phyloP scores from a whole-genome alignment of 257 asterid species.

The Ilex aquifolium region DNA sequence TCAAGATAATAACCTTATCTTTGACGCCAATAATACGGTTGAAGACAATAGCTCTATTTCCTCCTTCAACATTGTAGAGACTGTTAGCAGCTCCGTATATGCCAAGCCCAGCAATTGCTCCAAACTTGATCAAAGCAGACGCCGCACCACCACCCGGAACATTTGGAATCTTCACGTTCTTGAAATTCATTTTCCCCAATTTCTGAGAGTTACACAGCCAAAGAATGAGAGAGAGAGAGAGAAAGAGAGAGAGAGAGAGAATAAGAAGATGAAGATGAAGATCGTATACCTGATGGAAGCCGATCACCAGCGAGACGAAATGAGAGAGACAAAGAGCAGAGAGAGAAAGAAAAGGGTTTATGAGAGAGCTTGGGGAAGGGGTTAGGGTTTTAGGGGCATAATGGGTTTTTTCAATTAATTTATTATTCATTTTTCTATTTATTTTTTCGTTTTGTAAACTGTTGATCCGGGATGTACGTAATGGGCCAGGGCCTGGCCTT shows the following conservation, averaged over 20 bases:
- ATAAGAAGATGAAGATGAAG: too few relatives aligned
- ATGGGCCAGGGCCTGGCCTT: too few relatives aligned
- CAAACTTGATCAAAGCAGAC: constrained; percentile 55
- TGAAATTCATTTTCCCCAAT: constrained; percentile 48
- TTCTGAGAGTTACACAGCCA: constrained; percentile 22
- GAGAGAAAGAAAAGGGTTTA: constrained; percentile 4
- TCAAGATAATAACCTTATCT: constrained; percentile 48
- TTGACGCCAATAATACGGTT: constrained; percentile 69
- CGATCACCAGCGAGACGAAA: not conserved
- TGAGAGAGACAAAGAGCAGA: constrained; percentile 3
- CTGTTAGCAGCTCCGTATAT: constrained; percentile 66
- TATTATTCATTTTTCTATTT: too few relatives aligned
- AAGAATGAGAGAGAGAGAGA: not conserved
- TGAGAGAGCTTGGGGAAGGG: not conserved
- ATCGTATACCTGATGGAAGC: too few relatives aligned
- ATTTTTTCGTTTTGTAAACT: too few relatives aligned
- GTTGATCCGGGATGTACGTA: too few relatives aligned
- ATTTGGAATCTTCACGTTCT: constrained; percentile 68
- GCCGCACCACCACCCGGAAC: constrained; percentile 71
- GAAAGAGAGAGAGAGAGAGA: not conserved
- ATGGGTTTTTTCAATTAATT: too few relatives aligned
- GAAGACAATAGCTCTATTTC: constrained; percentile 87
- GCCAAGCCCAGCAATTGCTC: constrained; percentile 60
- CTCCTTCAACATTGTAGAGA: constrained; percentile 92
- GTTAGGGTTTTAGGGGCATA: too few relatives aligned